These are phyloP conservation scores for Baeospora myosura DNA, from an alignment of 1,284 basidiomycete species.

Conservation along the genomic window DNA sequence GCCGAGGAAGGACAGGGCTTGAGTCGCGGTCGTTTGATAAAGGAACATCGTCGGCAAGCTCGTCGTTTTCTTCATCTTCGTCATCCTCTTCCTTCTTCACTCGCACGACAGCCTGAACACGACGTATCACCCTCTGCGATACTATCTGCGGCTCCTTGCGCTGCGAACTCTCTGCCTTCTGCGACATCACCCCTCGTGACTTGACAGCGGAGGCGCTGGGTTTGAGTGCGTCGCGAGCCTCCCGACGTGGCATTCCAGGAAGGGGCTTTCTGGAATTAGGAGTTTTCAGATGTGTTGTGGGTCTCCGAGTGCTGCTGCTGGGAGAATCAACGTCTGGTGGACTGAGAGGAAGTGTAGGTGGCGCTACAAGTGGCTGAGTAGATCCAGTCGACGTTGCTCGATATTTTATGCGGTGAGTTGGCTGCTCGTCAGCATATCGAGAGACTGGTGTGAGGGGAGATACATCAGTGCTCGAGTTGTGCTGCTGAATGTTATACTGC, in stretches of 20 bases:
- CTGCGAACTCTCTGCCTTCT: conserved; percentile 3
- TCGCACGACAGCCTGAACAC: conserved; percentile 32
- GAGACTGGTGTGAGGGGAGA: conserved; percentile 21
- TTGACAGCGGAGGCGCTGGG: neutral
- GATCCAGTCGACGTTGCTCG: neutral
- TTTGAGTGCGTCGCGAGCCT: neutral
- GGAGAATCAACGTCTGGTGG: conserved; percentile 5
- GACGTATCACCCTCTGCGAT: conserved; percentile 24
- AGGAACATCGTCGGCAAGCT: neutral
- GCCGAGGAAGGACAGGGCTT: neutral
- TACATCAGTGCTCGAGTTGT: conserved; percentile 5
- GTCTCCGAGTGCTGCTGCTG: neutral
- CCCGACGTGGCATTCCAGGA: neutral
- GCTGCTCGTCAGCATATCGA: conserved; percentile 17
- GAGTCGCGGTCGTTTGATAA: conserved; percentile 1
- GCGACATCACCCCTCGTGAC: neutral
- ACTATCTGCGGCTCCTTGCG: conserved; percentile 9
- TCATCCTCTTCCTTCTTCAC: conserved; percentile 22
- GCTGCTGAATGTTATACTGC: neutral
- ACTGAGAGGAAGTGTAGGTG: conserved; percentile 3
- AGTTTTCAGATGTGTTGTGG: neutral
- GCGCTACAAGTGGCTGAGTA: conserved; percentile 5
- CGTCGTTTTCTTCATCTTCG: conserved; percentile 5
- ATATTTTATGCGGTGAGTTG: conserved; percentile 3
- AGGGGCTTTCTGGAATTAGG: neutral